Evolutionary conservation across 352 stramenopile species (phyloP).

Genomic region (Plasmopara muralis): DNA sequence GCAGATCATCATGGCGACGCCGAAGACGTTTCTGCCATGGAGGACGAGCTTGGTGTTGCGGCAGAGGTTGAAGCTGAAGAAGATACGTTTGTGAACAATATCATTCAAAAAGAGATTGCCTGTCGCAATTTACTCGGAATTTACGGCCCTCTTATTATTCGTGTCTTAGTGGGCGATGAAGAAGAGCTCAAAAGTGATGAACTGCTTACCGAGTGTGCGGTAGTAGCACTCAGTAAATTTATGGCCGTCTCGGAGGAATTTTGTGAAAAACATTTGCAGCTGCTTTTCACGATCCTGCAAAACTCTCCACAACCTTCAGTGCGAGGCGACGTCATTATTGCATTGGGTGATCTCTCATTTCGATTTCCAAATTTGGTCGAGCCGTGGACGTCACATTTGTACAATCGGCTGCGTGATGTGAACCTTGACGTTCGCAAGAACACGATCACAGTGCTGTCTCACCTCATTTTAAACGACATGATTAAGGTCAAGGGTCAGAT

Average conservation of each 20-base stretch:
- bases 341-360: slow-evolving; percentile 95
- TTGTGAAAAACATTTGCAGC: slow-evolving; percentile 92
- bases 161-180: slow-evolving; percentile 59
- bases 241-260: slow-evolving; percentile 96
- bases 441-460: slow-evolving; percentile 96
- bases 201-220: slow-evolving; percentile 87
- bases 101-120: slow-evolving; percentile 90
- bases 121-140: slow-evolving; percentile 87
- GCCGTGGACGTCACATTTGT: slow-evolving; percentile 96
- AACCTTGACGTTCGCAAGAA: slow-evolving; percentile 91
- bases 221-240: slow-evolving; percentile 96
- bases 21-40: slow-evolving; percentile 82
- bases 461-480: slow-evolving; percentile 99
- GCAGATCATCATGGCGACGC: slow-evolving; percentile 25
- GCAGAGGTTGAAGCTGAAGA: slow-evolving; percentile 85
- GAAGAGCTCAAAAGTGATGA: slow-evolving; percentile 59
- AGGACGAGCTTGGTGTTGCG: slow-evolving; percentile 90
- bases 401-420: slow-evolving; percentile 90
- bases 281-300: slow-evolving; percentile 92
- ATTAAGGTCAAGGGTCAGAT: slow-evolving; percentile 98
- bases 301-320: slow-evolving; percentile 64
- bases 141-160: slow-evolving; percentile 89
- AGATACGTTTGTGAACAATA: slow-evolving; percentile 89
- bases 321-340: slow-evolving; percentile 95
- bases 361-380: slow-evolving; percentile 98